Base-by-base conservation (phyloP, 2,329 filamentous ascomycete species). In the Aureobasidium sp. region DNA sequence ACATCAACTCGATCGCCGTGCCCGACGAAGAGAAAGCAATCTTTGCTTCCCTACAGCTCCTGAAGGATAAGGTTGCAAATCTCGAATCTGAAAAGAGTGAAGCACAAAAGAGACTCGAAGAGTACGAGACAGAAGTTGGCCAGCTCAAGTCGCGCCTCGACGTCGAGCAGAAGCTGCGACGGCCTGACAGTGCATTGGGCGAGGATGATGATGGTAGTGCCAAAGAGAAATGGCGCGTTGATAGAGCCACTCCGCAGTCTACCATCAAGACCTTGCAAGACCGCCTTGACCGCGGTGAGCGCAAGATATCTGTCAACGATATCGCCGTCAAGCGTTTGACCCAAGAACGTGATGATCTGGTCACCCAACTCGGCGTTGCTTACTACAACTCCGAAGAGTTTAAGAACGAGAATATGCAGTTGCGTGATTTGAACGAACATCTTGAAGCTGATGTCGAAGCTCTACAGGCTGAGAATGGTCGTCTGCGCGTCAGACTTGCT, bases 351-450 rank as follows among this genome's bases (percentile, higher is more conserved):
- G 86, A 89, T 66, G 83, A 84, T 50, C 81, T 87, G 40, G 77
- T 87, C 53, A 80, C 79, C 57, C 85, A 86, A 67, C 77, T 86
- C 6, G 82, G 82, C 31, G 79, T 84, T 56, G 85, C 85, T 5
- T 85, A 82, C 58, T 77, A 79, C 61, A 83, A 82, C 37, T 76
- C 68, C 19, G 83, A 85, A 50, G 81, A 88, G 58, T 83, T 88
- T 1, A 78, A 91, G 48, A 66, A 75, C 72, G 67, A 73, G 67
- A 63, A 74, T 50, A 63, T 72, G 65, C 73, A 87, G 3, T 81
- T 95, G 24, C 85, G 96, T 63, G 93, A 97, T 73, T 93, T 97
- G 70, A 86, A 91, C 61, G 94, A 99, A 71, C 91, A 97, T 66
- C 80, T 97, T 5, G 85, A 92, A 45, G 87, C 82, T 3, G 94